phyloP scores from a whole-genome alignment of 2,329 filamentous ascomycete genomes.

The Venturia oleaginea region DNA sequence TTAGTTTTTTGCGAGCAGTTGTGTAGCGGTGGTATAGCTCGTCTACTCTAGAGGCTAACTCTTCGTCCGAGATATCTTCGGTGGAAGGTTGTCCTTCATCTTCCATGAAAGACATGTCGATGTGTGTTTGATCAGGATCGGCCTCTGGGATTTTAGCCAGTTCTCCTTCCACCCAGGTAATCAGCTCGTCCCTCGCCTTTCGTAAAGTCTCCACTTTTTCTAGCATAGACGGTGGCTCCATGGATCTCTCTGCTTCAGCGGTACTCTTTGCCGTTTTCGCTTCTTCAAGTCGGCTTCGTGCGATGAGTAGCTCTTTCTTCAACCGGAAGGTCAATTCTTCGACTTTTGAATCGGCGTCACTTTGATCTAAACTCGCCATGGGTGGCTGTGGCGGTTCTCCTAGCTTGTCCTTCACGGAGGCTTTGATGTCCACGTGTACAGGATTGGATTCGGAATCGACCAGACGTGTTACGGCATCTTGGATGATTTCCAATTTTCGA shows the following conservation, averaged over 20 bases:
- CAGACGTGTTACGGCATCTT: constrained; percentile 34
- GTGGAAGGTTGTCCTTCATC: constrained; percentile 1
- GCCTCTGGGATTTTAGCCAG: constrained; percentile 32
- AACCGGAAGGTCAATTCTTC: constrained; percentile 25
- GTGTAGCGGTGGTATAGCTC: constrained; percentile 26
- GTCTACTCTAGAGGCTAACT: constrained; percentile 18
- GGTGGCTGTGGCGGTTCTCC: constrained; percentile 30
- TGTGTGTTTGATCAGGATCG: constrained; percentile 25
- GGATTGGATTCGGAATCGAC: constrained; percentile 27
- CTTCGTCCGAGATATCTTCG: constrained; percentile 21
- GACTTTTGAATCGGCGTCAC: constrained; percentile 17
- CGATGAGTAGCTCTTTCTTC: constrained; percentile 31
- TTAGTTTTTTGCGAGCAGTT: constrained; percentile 14
- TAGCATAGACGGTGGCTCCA: not conserved
- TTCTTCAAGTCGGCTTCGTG: constrained; percentile 25
- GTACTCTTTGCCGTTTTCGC: constrained; percentile 20
- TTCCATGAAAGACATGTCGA: constrained; percentile 13
- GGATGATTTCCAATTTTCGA: constrained; percentile 38
- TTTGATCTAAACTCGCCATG: constrained; percentile 20
- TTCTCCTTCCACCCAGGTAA: constrained; percentile 43
- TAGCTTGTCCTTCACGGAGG: constrained; percentile 22
- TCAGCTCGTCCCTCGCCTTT: constrained; percentile 38
- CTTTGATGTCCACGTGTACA: constrained; percentile 21
- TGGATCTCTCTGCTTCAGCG: constrained; percentile 15
- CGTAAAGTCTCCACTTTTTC: constrained; percentile 31